These are phyloP conservation scores for Boletus eberwhitei DNA, from an alignment of 768 basidiomycete genomes.

Conservation along the genomic window DNA sequence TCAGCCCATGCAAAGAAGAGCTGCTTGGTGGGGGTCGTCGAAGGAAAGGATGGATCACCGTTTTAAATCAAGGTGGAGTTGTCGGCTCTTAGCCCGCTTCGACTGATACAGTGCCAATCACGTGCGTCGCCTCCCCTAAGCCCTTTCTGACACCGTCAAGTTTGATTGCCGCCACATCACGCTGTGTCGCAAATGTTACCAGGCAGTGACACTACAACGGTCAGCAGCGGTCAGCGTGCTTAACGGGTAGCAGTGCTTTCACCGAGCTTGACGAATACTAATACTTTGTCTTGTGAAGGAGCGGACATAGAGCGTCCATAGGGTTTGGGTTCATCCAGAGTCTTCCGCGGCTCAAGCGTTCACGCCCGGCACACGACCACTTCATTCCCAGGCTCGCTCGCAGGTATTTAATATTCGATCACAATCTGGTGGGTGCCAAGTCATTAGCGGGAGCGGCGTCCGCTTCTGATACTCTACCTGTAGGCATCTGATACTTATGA, in stretches of 20 bases:
- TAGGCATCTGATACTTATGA: background rate
- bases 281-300: background rate
- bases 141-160: background rate
- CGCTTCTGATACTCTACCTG: background rate
- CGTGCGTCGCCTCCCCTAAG: conserved; percentile 4
- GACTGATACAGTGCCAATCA: conserved; percentile 4
- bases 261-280: background rate
- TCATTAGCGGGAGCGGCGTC: background rate
- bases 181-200: background rate
- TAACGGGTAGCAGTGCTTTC: background rate
- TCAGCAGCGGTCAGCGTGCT: background rate
- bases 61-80: conserved; percentile 6
- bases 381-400: background rate
- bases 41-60: background rate
- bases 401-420: background rate
- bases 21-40: background rate
- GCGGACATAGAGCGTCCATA: conserved; percentile 18
- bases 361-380: background rate
- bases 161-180: background rate
- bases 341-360: background rate
- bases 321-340: background rate
- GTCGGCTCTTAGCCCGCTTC: conserved; percentile 8
- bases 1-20: conserved; percentile 18
- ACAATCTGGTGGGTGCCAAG: background rate
- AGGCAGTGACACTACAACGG: conserved; percentile 4